Percentiles rank a stretch among this genome's conserved stretches.
Evolutionary conservation across 805 yeast species (phyloP).

Genomic region (Starmerella powellii): DNA sequence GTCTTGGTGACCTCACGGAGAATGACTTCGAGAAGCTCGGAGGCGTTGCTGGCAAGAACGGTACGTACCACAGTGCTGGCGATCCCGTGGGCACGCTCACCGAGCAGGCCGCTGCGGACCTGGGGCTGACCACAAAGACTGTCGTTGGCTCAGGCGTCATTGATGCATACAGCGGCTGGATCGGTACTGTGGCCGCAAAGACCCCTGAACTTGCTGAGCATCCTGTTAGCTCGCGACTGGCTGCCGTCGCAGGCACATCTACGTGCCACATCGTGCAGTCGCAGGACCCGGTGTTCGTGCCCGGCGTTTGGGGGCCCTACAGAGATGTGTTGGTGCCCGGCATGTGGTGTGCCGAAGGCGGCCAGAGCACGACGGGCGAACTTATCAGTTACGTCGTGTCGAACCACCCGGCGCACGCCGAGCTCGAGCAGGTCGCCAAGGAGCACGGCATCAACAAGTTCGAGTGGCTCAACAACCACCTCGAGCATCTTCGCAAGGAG

Average conservation of each 20-base stretch:
- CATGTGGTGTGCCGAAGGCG: constrained; percentile 96
- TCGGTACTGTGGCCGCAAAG: constrained; percentile 92
- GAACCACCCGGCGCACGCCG: constrained; percentile 77
- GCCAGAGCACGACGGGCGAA: constrained; percentile 97
- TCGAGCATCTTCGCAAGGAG: constrained; percentile 53
- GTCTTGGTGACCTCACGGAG: constrained; percentile 62
- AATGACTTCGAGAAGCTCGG: constrained; percentile 72
- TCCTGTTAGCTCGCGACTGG: constrained; percentile 66
- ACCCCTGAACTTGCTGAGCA: constrained; percentile 34
- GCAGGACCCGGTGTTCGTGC: constrained; percentile 71
- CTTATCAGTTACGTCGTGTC: constrained; percentile 75
- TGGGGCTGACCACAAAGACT: constrained; percentile 70
- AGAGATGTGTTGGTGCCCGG: constrained; percentile 83
- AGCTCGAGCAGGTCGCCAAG: constrained; percentile 54
- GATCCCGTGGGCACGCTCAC: constrained; percentile 70
- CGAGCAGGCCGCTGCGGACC: constrained; percentile 55
- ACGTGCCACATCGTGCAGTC: constrained; percentile 92
- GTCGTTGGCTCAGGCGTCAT: constrained; percentile 92
- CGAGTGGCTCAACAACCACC: constrained; percentile 64
- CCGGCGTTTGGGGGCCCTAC: constrained; percentile 99
- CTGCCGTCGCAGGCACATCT: constrained; percentile 97
- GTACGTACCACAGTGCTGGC: constrained; percentile 74
- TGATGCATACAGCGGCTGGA: constrained; percentile 98
- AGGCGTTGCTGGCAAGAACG: constrained; percentile 64
- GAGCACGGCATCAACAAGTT: constrained; percentile 55